Percentiles rank a stretch among this genome's conserved stretches.
Conservation (phyloP, 1,284 basidiomycete species). For the Sphagnurus paluster region DNA sequence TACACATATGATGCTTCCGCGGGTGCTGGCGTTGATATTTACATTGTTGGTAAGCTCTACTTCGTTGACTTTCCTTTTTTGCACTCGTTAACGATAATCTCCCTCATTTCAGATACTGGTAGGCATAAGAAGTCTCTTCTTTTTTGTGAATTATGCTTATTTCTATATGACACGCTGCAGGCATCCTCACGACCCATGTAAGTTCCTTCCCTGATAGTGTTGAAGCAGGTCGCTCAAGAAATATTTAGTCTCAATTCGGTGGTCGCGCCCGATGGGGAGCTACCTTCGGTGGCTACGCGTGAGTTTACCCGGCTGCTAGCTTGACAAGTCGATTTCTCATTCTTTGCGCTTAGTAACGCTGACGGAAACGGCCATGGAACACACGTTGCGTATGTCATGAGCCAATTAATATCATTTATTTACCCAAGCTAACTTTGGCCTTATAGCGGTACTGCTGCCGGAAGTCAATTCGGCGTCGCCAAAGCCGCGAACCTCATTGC, state of each 20-base stretch:
- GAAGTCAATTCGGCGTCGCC: slow-evolving; percentile 26
- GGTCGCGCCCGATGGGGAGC: neutral
- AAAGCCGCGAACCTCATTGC: slow-evolving; percentile 22
- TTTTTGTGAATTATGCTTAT: neutral
- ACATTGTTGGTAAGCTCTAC: slow-evolving; percentile 12
- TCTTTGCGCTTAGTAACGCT: slow-evolving; percentile 31
- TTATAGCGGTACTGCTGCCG: slow-evolving; percentile 33
- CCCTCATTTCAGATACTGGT: slow-evolving; percentile 6
- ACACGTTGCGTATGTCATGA: slow-evolving; percentile 8
- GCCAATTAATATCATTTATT: neutral
- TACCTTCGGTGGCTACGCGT: neutral
- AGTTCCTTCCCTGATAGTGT: neutral
- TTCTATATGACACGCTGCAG: slow-evolving; percentile 8
- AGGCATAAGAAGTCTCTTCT: neutral
- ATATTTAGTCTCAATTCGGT: slow-evolving; percentile 49
- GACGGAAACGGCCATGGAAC: slow-evolving; percentile 57
- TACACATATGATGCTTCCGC: slow-evolving; percentile 12
- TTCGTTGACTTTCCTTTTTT: neutral
- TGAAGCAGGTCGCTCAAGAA: too few relatives aligned
- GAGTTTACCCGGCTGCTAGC: neutral
- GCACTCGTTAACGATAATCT: neutral
- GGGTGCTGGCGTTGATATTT: slow-evolving; percentile 20
- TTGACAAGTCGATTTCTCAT: slow-evolving; percentile 28
- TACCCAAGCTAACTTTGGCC: neutral
- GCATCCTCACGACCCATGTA: slow-evolving; percentile 10